Evolutionary conservation across 352 stramenopile species (phyloP).

Genomic region (Pythium biforme): DNA sequence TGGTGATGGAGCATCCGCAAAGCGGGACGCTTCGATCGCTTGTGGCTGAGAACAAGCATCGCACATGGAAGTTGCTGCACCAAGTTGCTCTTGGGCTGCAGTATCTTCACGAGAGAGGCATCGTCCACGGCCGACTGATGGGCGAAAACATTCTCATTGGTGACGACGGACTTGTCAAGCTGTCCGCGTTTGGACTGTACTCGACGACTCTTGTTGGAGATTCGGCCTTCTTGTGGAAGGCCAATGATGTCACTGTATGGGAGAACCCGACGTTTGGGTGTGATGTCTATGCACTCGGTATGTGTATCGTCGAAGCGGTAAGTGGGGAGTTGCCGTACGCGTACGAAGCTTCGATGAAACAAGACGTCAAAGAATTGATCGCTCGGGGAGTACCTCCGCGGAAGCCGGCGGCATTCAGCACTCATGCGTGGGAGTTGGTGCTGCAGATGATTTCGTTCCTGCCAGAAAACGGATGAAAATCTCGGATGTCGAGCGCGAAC

Average conservation of each 20-base stretch:
- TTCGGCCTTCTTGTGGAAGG: conserved; percentile 4
- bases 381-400: neutral
- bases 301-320: conserved; percentile 36
- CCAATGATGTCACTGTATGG: conserved; percentile 20
- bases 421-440: conserved; percentile 9
- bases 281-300: conserved; percentile 34
- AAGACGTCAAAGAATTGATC: neutral
- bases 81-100: conserved; percentile 45
- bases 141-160: conserved; percentile 25
- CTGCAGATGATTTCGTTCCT: neutral
- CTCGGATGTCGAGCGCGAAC: conserved; percentile 5
- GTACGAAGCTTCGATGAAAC: neutral
- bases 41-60: conserved; percentile 15
- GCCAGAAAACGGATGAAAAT: neutral
- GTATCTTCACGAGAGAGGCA: conserved; percentile 59
- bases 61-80: conserved; percentile 31
- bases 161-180: conserved; percentile 14
- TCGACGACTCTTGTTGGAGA: neutral
- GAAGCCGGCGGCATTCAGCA: neutral
- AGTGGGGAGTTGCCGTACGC: conserved; percentile 16
- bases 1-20: conserved; percentile 3
- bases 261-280: neutral
- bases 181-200: conserved; percentile 12
- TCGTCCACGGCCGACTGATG: conserved; percentile 24
- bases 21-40: neutral